These are phyloP conservation scores for Geotrichum australiense DNA, from an alignment of 1,139 yeast species.

Conservation along the genomic window DNA sequence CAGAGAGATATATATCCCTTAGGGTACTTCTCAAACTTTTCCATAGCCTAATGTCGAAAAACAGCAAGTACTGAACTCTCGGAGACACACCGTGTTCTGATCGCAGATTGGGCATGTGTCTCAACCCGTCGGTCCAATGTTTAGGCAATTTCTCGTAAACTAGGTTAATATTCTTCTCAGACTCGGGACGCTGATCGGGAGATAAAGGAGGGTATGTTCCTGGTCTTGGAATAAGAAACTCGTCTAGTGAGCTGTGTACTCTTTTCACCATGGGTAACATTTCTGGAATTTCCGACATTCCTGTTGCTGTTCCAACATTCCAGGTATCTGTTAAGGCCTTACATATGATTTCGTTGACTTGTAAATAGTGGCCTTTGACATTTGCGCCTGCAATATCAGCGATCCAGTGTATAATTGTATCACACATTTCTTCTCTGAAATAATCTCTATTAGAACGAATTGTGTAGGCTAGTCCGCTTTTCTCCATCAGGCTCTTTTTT, in stretches of 20 bases:
- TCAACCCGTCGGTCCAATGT: slow-evolving; percentile 37
- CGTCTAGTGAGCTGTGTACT: slow-evolving; percentile 29
- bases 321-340: slow-evolving; percentile 49
- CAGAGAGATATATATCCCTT: slow-evolving; percentile 63
- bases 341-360: slow-evolving; percentile 49
- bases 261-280: slow-evolving; percentile 9
- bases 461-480: slow-evolving; percentile 61
- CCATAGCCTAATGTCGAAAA: slow-evolving; percentile 68
- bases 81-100: slow-evolving; percentile 30
- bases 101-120: slow-evolving; percentile 8
- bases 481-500: slow-evolving; percentile 47
- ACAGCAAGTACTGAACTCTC: slow-evolving; percentile 67
- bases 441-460: slow-evolving; percentile 63
- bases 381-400: slow-evolving; percentile 52
- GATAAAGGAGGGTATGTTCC: slow-evolving; percentile 18
- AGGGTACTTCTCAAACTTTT: slow-evolving; percentile 53
- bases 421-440: slow-evolving; percentile 77
- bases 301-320: slow-evolving; percentile 35
- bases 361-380: slow-evolving; percentile 44
- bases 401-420: slow-evolving; percentile 62
- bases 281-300: slow-evolving; percentile 5
- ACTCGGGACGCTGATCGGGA: no score
- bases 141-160: no score
- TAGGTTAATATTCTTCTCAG: no score
- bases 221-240: slow-evolving; percentile 23